These are phyloP conservation scores for Aureobasidium zeae DNA, from an alignment of 2,329 filamentous ascomycete genomes.

Conservation along the genomic window DNA sequence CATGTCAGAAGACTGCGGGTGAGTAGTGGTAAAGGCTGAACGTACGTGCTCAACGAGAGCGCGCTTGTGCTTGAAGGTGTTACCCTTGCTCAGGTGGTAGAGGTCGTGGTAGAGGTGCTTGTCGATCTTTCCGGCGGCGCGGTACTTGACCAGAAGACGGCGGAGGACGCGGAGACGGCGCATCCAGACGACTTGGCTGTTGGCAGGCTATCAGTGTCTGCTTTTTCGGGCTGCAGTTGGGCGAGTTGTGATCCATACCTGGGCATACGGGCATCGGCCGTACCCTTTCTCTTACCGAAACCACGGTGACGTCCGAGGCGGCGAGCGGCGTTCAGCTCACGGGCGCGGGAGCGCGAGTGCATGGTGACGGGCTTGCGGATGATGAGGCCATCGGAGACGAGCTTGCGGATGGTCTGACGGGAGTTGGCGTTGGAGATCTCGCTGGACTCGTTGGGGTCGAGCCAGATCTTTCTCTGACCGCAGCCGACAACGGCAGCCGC, in stretches of 20 bases:
- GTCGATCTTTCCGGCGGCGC: constrained; percentile 99
- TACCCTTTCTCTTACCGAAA: constrained; percentile 99
- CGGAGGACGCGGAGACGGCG: constrained; percentile 98
- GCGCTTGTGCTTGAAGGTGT: constrained; percentile 99
- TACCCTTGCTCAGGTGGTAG: constrained; percentile 99
- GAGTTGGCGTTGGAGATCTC: constrained; percentile 99
- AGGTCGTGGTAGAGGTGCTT: constrained; percentile 99
- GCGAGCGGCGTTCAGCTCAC: constrained; percentile 88
- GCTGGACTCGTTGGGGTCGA: constrained; percentile 97
- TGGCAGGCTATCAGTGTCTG: constrained; percentile 28
- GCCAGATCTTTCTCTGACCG: constrained; percentile 99
- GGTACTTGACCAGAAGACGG: constrained; percentile 98
- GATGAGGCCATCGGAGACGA: constrained; percentile 99
- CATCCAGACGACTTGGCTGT: constrained; percentile 97
- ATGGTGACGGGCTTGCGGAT: constrained; percentile 99
- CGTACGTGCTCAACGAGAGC: constrained; percentile 99
- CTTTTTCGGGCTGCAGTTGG: background rate
- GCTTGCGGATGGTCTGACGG: constrained; percentile 98
- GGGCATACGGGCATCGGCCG: constrained; percentile 98
- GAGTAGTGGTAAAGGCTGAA: constrained; percentile 33
- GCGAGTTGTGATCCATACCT: constrained; percentile 52
- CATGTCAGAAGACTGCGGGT: constrained; percentile 17
- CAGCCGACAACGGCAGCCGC: constrained; percentile 97
- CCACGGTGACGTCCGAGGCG: constrained; percentile 95
- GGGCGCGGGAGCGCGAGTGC: constrained; percentile 95